A percentile compares a stretch with the other conserved stretches of the same genome.
phyloP scores from a whole-genome alignment of 371 early-diverging fungal genomes.

The Syncephalastrum sp. region DNA sequence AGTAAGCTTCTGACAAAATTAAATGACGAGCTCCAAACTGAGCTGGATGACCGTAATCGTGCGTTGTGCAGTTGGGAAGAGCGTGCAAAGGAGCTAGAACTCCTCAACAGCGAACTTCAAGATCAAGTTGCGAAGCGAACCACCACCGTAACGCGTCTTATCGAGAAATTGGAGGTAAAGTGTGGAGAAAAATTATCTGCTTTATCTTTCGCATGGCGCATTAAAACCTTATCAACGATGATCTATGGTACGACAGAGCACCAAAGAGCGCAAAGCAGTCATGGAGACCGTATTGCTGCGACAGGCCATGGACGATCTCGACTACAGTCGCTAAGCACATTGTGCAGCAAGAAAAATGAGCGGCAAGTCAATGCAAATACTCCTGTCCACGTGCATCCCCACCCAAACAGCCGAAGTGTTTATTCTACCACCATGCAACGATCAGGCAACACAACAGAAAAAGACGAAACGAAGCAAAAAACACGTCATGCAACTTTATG shows the following conservation, averaged over 20 bases:
- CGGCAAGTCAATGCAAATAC: no score
- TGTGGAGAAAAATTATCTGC: neutral
- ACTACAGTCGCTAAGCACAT: neutral
- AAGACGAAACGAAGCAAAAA: no score
- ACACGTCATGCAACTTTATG: no score
- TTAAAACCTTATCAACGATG: no score
- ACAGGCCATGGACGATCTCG: conserved; percentile 40
- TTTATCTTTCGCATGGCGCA: neutral
- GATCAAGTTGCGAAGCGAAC: conserved; percentile 17
- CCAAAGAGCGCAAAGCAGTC: conserved; percentile 37
- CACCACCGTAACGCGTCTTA: conserved; percentile 22
- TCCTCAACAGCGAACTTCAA: conserved; percentile 14
- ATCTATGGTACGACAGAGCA: conserved; percentile 15
- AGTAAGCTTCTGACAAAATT: conserved; percentile 17
- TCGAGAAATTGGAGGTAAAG: conserved; percentile 35
- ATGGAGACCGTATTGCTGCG: conserved; percentile 40
- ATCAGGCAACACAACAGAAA: no score
- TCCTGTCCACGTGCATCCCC: no score
- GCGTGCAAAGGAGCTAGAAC: conserved; percentile 13
- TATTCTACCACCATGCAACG: no score
- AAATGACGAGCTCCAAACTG: conserved; percentile 27
- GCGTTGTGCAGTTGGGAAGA: conserved; percentile 8
- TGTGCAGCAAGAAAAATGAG: no score
- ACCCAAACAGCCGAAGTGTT: no score
- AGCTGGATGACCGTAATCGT: conserved; percentile 25